Base-by-base conservation (phyloP, 2,329 filamentous ascomycete genomes). In the Epicoccum sorghinum region DNA sequence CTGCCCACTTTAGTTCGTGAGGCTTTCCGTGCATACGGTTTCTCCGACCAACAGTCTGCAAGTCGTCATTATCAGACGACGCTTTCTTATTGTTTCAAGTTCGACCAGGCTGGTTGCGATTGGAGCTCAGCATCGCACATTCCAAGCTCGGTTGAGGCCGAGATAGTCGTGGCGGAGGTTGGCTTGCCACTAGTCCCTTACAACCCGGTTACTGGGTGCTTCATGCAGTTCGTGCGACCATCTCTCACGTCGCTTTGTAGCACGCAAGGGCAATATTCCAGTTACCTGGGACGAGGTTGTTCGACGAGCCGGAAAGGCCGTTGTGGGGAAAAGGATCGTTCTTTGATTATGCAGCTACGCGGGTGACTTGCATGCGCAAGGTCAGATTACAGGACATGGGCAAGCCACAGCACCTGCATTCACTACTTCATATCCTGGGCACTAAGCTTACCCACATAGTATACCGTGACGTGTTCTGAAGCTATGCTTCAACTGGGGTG, bases 191-290 rank as follows among this genome's bases (percentile, higher is more conserved):
- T 51, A 59, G 52, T 55, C 50, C 57, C 61, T 57, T 42, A 42
- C 33, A 42, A 69, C 68, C 70, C 57, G 70, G 69, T 71, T 67
- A 44, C 55, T 64, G 71, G 71, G 67, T 58, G 42, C 48, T 51
- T 60, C 57, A 52, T 60, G 59, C 60, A 62, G 55, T 50, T 45
- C 39, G 64, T 69, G 59, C 55, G 53, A 69, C 66, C 38, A 55
- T 39, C 33, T 60, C 54, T 60, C 54, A 59, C 37, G 47, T 60
- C 61, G 52, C 57, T 55, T 64, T 58, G 58, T 61, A 52, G 58
- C 57, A 65, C 66, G 61, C 66, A 68, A 72, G 66, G 64, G 66
- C 58, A 49, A 44, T 37, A 47, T 37, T 57, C 68, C 70, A 60
- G 58, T 45, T 61, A 72, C 66, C 67, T 40, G 62, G 60, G 55